phyloP scores from a whole-genome alignment of 306 rosid genomes.

The Cucurbita maxima region DNA sequence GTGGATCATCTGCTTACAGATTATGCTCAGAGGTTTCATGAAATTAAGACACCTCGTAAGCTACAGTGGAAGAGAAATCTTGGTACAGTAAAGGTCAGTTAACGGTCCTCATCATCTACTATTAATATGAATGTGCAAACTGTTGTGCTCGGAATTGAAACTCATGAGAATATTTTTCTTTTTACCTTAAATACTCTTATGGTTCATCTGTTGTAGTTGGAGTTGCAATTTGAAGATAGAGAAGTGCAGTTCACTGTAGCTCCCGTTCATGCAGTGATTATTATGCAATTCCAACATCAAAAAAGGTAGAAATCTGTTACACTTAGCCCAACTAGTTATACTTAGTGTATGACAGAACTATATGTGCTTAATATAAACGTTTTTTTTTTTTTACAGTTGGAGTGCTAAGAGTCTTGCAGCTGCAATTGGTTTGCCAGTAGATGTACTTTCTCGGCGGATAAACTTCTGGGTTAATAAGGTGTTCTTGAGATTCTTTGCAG shows the following conservation, averaged over 20 bases:
- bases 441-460: constrained; percentile 60
- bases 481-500: neutral
- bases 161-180: neutral
- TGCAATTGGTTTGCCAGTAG: constrained; percentile 61
- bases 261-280: constrained; percentile 75
- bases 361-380: neutral
- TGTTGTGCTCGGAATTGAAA: neutral
- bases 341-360: neutral
- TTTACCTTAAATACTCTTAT: neutral
- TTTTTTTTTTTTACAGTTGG: constrained; percentile 51
- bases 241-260: constrained; percentile 61
- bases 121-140: neutral
- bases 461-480: constrained; percentile 91
- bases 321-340: neutral
- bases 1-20: constrained; percentile 69
- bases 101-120: neutral
- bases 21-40: constrained; percentile 80
- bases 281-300: constrained; percentile 74
- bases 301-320: constrained; percentile 29
- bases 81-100: constrained; percentile 78
- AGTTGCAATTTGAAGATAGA: constrained; percentile 84
- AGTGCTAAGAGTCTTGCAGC: constrained; percentile 57
- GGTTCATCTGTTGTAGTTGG: constrained; percentile 37
- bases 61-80: constrained; percentile 86
- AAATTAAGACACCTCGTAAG: constrained; percentile 93